A percentile compares a stretch with the other conserved stretches of the same genome.
These are phyloP conservation scores for Paramecium pentaurelia DNA, from an alignment of 73 alveolate genomes.

Conservation along the genomic window DNA sequence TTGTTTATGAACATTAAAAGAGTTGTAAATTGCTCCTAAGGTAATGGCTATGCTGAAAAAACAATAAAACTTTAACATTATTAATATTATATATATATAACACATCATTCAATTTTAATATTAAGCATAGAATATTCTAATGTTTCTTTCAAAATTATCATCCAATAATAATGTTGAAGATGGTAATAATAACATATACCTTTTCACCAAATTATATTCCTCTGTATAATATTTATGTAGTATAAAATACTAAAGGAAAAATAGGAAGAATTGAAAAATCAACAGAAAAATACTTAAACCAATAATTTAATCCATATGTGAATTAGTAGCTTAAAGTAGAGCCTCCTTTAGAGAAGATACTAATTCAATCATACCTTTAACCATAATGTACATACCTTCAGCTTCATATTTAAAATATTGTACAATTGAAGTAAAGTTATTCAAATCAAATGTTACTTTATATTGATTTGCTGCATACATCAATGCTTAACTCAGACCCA, in stretches of 20 bases:
- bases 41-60: background rate
- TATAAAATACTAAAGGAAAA: background rate
- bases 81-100: background rate
- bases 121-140: background rate
- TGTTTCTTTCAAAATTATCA: constrained; percentile 4
- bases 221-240: background rate
- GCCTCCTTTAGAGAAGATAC: background rate
- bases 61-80: constrained; percentile 6
- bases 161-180: constrained; percentile 24
- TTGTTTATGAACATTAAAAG: background rate
- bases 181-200: constrained; percentile 20
- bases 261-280: background rate
- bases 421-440: constrained; percentile 7
- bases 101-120: background rate
- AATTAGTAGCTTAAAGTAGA: background rate
- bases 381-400: constrained; percentile 1
- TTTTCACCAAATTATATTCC: background rate
- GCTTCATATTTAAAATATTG: background rate
- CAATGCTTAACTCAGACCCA: background rate
- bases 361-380: background rate
- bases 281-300: background rate
- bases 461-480: background rate
- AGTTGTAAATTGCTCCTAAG: constrained; percentile 7
- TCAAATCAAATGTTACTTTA: background rate
- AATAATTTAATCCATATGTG: background rate